Conservation (phyloP, 2,329 filamentous ascomycete species). For the Ciborinia camelliae region DNA sequence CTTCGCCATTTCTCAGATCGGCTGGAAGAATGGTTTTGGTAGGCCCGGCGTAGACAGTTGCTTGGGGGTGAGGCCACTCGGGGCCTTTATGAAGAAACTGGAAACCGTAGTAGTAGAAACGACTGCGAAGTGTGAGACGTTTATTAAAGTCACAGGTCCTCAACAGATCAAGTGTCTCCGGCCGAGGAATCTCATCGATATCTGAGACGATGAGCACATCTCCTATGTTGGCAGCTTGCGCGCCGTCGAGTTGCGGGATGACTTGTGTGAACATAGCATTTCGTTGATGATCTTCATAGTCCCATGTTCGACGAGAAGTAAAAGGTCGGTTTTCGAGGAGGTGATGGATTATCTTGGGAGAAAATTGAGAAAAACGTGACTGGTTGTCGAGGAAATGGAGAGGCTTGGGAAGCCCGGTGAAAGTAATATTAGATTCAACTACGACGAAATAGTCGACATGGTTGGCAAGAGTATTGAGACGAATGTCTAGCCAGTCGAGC, state of each 20-base stretch:
- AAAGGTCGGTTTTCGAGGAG: conserved; percentile 45
- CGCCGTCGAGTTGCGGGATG: conserved; percentile 40
- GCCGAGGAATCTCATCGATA: conserved; percentile 45
- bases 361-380: conserved; percentile 49
- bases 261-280: conserved; percentile 57
- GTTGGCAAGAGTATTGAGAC: conserved; percentile 54
- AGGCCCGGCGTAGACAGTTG: conserved; percentile 41
- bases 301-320: conserved; percentile 44
- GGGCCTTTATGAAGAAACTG: conserved; percentile 38
- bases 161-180: conserved; percentile 38
- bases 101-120: conserved; percentile 41
- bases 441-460: conserved; percentile 64
- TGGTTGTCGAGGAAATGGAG: conserved; percentile 52
- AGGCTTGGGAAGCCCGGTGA: conserved; percentile 55
- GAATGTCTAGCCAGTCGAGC: conserved; percentile 63
- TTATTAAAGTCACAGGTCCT: conserved; percentile 39
- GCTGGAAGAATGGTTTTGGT: conserved; percentile 41
- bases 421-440: conserved; percentile 57
- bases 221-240: conserved; percentile 33
- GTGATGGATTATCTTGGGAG: conserved; percentile 59
- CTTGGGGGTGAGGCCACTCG: conserved; percentile 46
- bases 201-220: conserved; percentile 46
- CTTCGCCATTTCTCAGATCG: conserved; percentile 39
- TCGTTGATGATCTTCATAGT: conserved; percentile 50
- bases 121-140: conserved; percentile 37